These are phyloP conservation scores for Teratosphaeria viscida DNA, from an alignment of 2,329 filamentous ascomycete species.

Conservation along the genomic window DNA sequence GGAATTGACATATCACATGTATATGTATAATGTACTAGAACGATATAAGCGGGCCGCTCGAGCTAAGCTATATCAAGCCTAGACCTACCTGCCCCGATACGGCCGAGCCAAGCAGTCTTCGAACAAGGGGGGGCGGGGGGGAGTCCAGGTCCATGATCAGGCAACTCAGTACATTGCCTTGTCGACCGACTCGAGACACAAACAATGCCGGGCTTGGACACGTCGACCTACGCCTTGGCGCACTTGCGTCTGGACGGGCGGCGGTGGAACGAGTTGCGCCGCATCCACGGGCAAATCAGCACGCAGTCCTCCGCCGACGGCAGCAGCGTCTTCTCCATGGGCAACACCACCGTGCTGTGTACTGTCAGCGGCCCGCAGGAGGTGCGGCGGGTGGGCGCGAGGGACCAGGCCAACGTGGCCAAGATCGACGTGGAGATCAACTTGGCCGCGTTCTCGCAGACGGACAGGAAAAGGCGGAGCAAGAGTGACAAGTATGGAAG, in stretches of 20 bases:
- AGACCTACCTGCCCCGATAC: too few relatives aligned
- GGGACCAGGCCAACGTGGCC: conserved; percentile 42
- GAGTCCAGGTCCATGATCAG: too few relatives aligned
- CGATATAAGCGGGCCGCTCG: too few relatives aligned
- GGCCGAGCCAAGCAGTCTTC: too few relatives aligned
- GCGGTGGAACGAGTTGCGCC: conserved; percentile 93
- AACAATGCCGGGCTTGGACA: conserved; percentile 52
- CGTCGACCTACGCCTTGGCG: conserved; percentile 79
- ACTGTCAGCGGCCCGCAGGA: conserved; percentile 81
- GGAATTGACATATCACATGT: too few relatives aligned
- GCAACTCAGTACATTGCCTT: conserved; percentile 10
- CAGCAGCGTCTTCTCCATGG: conserved; percentile 89
- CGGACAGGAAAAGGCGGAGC: conserved; percentile 69
- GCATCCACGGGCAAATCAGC: conserved; percentile 76
- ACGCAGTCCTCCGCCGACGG: conserved; percentile 90
- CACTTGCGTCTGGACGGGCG: conserved; percentile 60
- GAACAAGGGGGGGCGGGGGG: too few relatives aligned
- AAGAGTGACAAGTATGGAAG: conserved; percentile 57
- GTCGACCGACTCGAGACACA: neutral
- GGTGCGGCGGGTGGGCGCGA: conserved; percentile 39
- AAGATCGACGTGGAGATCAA: conserved; percentile 72
- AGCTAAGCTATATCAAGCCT: too few relatives aligned
- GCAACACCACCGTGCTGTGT: conserved; percentile 94
- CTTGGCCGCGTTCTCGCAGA: conserved; percentile 76
- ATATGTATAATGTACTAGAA: too few relatives aligned